phyloP scores from a whole-genome alignment of 1,139 yeast species.

The Zygoascus hellenicus region DNA sequence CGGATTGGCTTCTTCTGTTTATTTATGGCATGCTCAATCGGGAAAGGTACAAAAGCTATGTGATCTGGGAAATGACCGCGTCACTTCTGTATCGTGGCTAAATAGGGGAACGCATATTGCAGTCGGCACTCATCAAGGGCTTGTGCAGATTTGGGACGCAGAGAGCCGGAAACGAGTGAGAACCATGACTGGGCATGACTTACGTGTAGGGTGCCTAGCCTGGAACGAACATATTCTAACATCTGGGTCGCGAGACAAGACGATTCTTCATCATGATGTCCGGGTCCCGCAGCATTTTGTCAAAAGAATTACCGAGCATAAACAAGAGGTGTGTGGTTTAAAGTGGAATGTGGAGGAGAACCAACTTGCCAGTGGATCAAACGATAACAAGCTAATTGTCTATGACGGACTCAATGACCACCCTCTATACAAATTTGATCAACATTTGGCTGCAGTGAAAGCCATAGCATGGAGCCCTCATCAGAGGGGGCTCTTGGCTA shows the following conservation, averaged over 20 bases:
- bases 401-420: conserved; percentile 77
- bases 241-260: conserved; percentile 82
- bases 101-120: conserved; percentile 81
- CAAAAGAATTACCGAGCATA: conserved; percentile 65
- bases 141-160: conserved; percentile 95
- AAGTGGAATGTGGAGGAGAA: conserved; percentile 89
- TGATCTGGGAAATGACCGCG: conserved; percentile 47
- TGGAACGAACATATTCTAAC: conserved; percentile 91
- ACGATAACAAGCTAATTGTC: conserved; percentile 69
- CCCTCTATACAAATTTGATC: conserved; percentile 71
- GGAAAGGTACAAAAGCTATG: conserved; percentile 82
- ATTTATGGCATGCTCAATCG: conserved; percentile 83
- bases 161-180: conserved; percentile 69
- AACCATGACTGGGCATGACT: conserved; percentile 86
- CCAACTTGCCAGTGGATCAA: conserved; percentile 52
- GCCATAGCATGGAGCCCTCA: conserved; percentile 98
- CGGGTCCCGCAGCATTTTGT: conserved; percentile 79
- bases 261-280: conserved; percentile 86
- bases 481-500: conserved; percentile 84
- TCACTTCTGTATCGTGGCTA: conserved; percentile 88
- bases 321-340: conserved; percentile 94
- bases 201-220: conserved; percentile 79
- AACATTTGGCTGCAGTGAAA: conserved; percentile 92
- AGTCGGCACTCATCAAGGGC: conserved; percentile 79
- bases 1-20: conserved; percentile 82